Base-by-base conservation (phyloP, 495 filamentous ascomycete genomes). In the Penicillium pancosmium region DNA sequence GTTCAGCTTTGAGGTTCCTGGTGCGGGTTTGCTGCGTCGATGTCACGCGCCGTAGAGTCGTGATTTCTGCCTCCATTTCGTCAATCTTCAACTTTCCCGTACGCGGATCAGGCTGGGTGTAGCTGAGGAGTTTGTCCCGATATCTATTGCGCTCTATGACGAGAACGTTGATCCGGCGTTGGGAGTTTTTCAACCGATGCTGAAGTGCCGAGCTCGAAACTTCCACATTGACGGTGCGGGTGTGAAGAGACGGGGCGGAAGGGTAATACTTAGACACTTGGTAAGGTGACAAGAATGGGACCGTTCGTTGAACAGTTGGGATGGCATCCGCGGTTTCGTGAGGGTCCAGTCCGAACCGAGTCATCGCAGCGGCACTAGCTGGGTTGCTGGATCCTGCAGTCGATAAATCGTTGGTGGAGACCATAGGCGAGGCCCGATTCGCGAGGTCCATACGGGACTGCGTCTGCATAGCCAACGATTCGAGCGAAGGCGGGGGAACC, bases 41-140 rank as follows among this genome's bases (percentile, higher is more conserved):
- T 13, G 12, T 43, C 8, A 41, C 25, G 9, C 52, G 55, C 18
- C 60, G 60, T 21, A 59, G 23, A 5, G 21, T 55, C 7, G 40
- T 19, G 0, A 53, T 9, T 21, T 63, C 55, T 21, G 55, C 18
- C 49, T 63, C 52, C 48, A 59, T 31, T 5, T 34, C 25, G 13
- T 59, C 44, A 2, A 63, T 59, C 12, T 48, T 49, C 48, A 63
- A 48, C 23, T 46, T 40, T 8, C 60, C 56, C 19, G 60, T 58
- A 7, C 31, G 21, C 1, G 55, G 60, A 40, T 63, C 52, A n/a
- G 55, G 31, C 4, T 21, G 21, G 12, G 46, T 50, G 40, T 63
- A 59, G 31, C 43, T 54, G 47, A 58, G 55, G 38, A 63, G 52
- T 21, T 19, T 52, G 25, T 55, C 47, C 7, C 52, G 55, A 34